Evolutionary conservation across 1,284 basidiomycete genomes (phyloP).

Genomic region (Sporisorium graminicola): DNA sequence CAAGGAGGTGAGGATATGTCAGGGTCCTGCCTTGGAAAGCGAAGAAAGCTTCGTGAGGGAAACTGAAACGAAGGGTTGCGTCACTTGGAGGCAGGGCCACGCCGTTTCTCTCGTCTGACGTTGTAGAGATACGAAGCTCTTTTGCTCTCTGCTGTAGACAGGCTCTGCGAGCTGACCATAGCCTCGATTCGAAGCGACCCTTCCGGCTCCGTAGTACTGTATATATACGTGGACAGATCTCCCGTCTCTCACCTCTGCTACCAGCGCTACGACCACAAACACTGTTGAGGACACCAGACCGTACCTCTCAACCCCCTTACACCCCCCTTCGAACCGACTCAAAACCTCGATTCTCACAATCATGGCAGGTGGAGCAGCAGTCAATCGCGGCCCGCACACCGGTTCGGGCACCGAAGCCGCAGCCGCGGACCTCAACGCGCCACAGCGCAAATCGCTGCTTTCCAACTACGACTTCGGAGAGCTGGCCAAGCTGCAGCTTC

Average conservation of each 20-base stretch:
- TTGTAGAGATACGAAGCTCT: too few species aligned
- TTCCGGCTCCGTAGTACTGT: too few species aligned
- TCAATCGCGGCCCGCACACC: constrained; percentile 41
- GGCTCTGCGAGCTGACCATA: too few species aligned
- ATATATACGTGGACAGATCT: too few species aligned
- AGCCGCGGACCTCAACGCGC: constrained; percentile 21
- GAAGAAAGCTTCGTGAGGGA: background rate
- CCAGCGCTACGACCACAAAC: too few species aligned
- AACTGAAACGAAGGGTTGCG: background rate
- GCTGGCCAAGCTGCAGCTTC: constrained; percentile 32
- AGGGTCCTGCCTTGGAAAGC: background rate
- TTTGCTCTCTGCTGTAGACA: too few species aligned
- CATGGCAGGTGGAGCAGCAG: constrained; percentile 38
- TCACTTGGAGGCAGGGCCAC: constrained; percentile 2
- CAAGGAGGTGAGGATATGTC: background rate
- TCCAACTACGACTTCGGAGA: constrained; percentile 37
- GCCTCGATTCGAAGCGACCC: background rate
- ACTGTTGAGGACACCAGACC: too few species aligned
- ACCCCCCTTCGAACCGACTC: background rate
- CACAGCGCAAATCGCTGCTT: constrained; percentile 32
- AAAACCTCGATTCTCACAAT: background rate
- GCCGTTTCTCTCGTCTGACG: background rate
- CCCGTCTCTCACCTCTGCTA: too few species aligned
- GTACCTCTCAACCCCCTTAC: too few species aligned
- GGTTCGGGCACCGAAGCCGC: constrained; percentile 39